A percentile compares a stretch with the other conserved stretches of the same genome.
These are phyloP conservation scores for Cryptosporidium andersoni DNA, from an alignment of 169 alveolate species.

Conservation along the genomic window DNA sequence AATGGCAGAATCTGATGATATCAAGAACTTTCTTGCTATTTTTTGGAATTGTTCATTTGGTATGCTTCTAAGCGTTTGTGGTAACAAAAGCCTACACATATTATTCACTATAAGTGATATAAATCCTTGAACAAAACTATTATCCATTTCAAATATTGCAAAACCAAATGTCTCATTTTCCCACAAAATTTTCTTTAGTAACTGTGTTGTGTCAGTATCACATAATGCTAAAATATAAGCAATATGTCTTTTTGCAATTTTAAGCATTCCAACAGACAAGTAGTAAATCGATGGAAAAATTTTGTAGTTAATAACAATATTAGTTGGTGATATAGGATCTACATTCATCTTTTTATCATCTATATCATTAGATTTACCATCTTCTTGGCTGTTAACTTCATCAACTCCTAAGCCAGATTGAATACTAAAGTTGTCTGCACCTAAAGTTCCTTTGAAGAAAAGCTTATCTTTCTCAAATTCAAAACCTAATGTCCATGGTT, in stretches of 20 bases:
- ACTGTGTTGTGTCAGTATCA: not conserved
- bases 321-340: not conserved
- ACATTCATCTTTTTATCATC: not conserved
- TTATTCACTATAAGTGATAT: slow-evolving; percentile 9
- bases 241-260: slow-evolving; percentile 23
- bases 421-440: not conserved
- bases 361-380: not conserved
- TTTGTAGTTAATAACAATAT: not conserved
- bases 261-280: slow-evolving; percentile 21
- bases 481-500: no score
- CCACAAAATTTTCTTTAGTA: slow-evolving; percentile 20
- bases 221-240: slow-evolving; percentile 3
- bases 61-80: slow-evolving; percentile 32
- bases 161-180: slow-evolving; percentile 3
- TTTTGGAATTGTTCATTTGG: slow-evolving; percentile 18
- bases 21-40: not conserved
- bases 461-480: not conserved
- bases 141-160: not conserved
- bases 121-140: slow-evolving; percentile 19
- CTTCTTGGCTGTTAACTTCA: not conserved
- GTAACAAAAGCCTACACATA: slow-evolving; percentile 50
- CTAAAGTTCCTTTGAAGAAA: not conserved
- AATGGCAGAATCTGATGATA: not conserved
- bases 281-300: slow-evolving; percentile 13
- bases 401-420: not conserved